Evolutionary conservation across 306 rosid genomes (phyloP).

Genomic region (Crataegus laevigata): DNA sequence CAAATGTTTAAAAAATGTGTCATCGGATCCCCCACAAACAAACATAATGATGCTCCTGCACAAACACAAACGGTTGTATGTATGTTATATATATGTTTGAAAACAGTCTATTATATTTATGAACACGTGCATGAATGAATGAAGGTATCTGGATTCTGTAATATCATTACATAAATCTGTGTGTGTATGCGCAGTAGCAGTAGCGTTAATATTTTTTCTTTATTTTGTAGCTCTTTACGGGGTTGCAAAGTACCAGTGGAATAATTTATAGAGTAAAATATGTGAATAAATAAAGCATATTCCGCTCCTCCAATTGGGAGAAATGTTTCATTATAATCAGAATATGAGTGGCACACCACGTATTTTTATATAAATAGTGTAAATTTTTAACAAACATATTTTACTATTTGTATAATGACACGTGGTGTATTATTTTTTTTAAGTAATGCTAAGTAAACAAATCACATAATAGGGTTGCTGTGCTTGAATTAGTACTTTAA

Average conservation of each 20-base stretch:
- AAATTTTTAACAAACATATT: too few relatives aligned
- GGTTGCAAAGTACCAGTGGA: not conserved
- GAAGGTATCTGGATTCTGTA: not conserved
- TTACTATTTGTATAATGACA: too few relatives aligned
- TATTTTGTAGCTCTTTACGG: not conserved
- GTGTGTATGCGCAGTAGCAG: not conserved
- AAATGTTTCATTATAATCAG: too few relatives aligned
- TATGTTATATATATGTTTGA: not conserved
- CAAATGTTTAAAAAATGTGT: too few relatives aligned
- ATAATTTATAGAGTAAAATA: not conserved
- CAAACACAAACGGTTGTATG: not conserved
- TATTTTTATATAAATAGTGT: too few relatives aligned
- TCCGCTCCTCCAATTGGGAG: too few relatives aligned
- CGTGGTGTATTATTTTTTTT: too few relatives aligned
- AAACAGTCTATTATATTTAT: not conserved
- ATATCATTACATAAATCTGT: too few relatives aligned
- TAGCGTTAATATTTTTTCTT: not conserved
- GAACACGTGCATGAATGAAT: not conserved
- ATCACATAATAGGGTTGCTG: too few relatives aligned
- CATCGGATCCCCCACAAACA: too few relatives aligned
- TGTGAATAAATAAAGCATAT: not conserved
- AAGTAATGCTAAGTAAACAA: not conserved
- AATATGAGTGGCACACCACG: too few relatives aligned
- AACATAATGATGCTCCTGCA: not conserved
- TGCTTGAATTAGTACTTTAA: too few relatives aligned